A percentile compares a stretch with the other conserved stretches of the same genome.
phyloP scores from a whole-genome alignment of 257 asterid species.

The Parsonsia alboflavescens region DNA sequence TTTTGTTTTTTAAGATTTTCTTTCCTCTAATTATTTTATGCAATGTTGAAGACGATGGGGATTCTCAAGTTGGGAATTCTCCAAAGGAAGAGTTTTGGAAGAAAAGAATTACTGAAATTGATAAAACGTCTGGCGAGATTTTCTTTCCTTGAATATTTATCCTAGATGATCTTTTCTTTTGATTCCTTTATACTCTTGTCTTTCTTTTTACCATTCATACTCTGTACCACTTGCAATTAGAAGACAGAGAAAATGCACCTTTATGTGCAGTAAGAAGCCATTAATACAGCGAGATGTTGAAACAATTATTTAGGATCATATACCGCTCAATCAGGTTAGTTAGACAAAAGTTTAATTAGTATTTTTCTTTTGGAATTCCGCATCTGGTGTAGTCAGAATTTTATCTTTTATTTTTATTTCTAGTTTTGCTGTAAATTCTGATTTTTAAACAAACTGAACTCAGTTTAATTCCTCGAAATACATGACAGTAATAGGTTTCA shows the following conservation, averaged over 20 bases:
- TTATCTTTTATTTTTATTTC: too few species aligned
- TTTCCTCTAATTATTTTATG: slow-evolving; percentile 5
- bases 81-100: slow-evolving; percentile 30
- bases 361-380: not conserved
- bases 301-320: not conserved
- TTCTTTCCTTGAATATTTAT: not conserved
- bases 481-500: not conserved
- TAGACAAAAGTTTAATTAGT: not conserved
- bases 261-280: not conserved
- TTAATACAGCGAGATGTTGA: too few species aligned
- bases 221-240: not conserved
- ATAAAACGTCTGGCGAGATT: slow-evolving; percentile 16
- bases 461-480: not conserved
- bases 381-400: not conserved
- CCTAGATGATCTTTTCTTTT: not conserved
- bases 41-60: slow-evolving; percentile 12
- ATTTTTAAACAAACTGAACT: not conserved
- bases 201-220: not conserved
- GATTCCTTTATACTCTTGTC: not conserved
- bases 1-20: not conserved
- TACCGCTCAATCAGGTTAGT: not conserved
- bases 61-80: slow-evolving; percentile 12
- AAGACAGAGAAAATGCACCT: not conserved
- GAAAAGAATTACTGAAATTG: slow-evolving; percentile 22
- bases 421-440: not conserved